Percentiles rank a stretch among this genome's conserved stretches.
phyloP scores from a whole-genome alignment of 257 asterid species.

The Solanum bulbocastanum region DNA sequence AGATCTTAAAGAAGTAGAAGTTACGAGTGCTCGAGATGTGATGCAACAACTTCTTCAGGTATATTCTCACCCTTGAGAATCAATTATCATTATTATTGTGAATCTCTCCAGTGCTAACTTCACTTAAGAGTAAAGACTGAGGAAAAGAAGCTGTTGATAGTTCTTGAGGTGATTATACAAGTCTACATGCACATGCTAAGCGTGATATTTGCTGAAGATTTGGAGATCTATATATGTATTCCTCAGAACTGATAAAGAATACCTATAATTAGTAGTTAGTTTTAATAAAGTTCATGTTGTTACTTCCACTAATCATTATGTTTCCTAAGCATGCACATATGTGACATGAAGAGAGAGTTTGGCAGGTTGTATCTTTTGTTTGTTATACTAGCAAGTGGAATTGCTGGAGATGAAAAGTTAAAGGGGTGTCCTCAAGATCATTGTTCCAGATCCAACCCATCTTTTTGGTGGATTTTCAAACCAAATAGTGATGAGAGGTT shows the following conservation, averaged over 20 bases:
- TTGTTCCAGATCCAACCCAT: not conserved
- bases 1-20: slow-evolving; percentile 85
- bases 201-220: not conserved
- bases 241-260: not conserved
- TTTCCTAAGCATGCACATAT: not conserved
- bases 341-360: not conserved
- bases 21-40: slow-evolving; percentile 84
- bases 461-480: not conserved
- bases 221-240: not conserved
- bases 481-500: not conserved
- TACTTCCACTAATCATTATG: not conserved
- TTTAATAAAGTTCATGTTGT: not conserved
- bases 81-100: not conserved
- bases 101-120: not conserved
- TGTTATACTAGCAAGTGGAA: not conserved
- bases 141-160: not conserved
- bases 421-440: not conserved
- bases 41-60: slow-evolving; percentile 95
- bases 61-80: slow-evolving; percentile 3
- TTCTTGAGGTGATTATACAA: not conserved
- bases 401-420: not conserved
- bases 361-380: not conserved
- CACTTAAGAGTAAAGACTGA: not conserved
- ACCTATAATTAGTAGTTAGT: not conserved
- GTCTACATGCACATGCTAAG: not conserved